Percentiles rank a stretch among this genome's conserved stretches.
Conservation (phyloP, 345 rosid species). For the Hirschfeldia incana region DNA sequence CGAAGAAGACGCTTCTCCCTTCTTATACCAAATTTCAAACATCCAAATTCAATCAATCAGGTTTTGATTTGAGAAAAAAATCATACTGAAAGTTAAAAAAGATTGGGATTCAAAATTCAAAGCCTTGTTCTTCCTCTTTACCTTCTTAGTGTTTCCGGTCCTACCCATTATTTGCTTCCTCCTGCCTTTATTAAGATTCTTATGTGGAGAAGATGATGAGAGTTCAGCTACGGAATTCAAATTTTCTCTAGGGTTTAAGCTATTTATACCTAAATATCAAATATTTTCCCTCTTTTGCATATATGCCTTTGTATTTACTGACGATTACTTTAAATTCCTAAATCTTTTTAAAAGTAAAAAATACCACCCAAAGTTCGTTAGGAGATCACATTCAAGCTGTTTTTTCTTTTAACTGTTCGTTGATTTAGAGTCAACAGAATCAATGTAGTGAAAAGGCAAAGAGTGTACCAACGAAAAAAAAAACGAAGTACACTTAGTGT, state of each 20-base stretch:
- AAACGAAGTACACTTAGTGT: conserved; percentile 19
- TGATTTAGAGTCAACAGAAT: conserved; percentile 14
- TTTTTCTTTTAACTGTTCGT: not conserved
- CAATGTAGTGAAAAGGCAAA: conserved; percentile 6
- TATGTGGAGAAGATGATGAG: not conserved
- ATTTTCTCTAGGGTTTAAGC: conserved; percentile 36
- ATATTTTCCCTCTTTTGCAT: not conserved
- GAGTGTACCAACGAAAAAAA: conserved; percentile 23
- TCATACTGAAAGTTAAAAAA: not conserved
- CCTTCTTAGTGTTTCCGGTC: conserved; percentile 13
- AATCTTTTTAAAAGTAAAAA: not conserved
- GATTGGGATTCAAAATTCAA: not conserved
- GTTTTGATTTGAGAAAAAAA: not conserved
- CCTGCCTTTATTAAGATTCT: not conserved
- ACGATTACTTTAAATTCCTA: not conserved
- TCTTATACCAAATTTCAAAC: not conserved
- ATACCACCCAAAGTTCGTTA: not conserved
- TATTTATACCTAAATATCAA: conserved; percentile 4
- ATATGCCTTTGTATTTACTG: not conserved
- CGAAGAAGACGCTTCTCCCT: not conserved
- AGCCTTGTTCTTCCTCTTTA: not conserved
- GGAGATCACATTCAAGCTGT: not conserved
- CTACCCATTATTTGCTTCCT: conserved; percentile 56
- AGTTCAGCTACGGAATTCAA: not conserved
- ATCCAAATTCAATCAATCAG: not conserved